A percentile compares a stretch with the other conserved stretches of the same genome.
Conservation (phyloP, 805 yeast species). For the Cyberlindnera meyerae region DNA sequence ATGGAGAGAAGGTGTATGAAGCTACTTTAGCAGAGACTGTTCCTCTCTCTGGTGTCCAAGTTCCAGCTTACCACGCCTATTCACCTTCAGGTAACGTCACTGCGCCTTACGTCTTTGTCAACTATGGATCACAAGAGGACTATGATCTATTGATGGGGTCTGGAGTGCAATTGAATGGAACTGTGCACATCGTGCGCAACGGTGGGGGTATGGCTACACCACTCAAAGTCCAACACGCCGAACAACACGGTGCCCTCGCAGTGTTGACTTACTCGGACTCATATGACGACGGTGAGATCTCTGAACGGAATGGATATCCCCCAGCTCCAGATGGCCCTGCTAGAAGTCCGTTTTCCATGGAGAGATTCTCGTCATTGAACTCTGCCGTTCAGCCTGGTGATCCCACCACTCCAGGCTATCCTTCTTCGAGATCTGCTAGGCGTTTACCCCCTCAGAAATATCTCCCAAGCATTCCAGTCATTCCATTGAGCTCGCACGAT, state of each 20-base stretch:
- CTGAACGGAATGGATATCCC: constrained; percentile 49
- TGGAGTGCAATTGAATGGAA: constrained; percentile 44
- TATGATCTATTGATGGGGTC: constrained; percentile 37
- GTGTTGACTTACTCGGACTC: constrained; percentile 50
- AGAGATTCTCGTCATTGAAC: constrained; percentile 56
- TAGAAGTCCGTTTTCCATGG: constrained; percentile 54
- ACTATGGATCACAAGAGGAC: constrained; percentile 56
- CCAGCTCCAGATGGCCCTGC: constrained; percentile 65
- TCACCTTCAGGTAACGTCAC: constrained; percentile 60
- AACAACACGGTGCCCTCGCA: constrained; percentile 56
- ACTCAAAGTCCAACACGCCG: constrained; percentile 56
- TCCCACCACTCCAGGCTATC: constrained; percentile 72
- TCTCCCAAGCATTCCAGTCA: constrained; percentile 49
- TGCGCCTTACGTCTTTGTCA: constrained; percentile 51
- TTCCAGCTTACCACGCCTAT: constrained; percentile 57
- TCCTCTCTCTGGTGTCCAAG: constrained; percentile 42
- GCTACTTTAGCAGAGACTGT: constrained; percentile 46
- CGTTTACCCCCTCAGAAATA: constrained; percentile 36
- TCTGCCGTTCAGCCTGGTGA: constrained; percentile 65
- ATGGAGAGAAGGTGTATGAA: constrained; percentile 35
- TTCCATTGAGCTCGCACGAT: constrained; percentile 53
- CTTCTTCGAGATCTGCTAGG: constrained; percentile 36
- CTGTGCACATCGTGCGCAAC: constrained; percentile 54
- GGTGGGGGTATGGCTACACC: constrained; percentile 51
- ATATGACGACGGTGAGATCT: constrained; percentile 53